Conservation (phyloP, 2,329 filamentous ascomycete genomes). For the Nemania serpens region DNA sequence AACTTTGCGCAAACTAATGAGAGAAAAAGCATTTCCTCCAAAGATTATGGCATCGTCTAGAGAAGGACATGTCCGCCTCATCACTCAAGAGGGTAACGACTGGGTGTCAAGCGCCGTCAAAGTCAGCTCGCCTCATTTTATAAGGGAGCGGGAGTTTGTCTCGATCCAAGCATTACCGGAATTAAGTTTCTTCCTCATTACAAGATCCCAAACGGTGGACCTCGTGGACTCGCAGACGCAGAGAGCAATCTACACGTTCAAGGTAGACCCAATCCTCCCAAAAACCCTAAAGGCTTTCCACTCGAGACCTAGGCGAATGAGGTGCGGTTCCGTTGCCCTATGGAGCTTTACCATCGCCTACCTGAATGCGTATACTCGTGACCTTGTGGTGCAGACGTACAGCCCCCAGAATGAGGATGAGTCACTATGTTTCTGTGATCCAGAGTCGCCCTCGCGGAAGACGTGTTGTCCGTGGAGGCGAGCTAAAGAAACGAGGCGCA, state of each 20-base stretch:
- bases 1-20: constrained; percentile 22
- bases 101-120: constrained; percentile 59
- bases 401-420: constrained; percentile 57
- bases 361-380: constrained; percentile 60
- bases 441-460: constrained; percentile 45
- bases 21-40: constrained; percentile 33
- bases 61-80: constrained; percentile 38
- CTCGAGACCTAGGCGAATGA: constrained; percentile 54
- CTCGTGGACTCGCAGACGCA: constrained; percentile 64
- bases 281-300: constrained; percentile 66
- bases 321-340: constrained; percentile 61
- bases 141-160: constrained; percentile 52
- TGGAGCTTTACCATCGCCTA: constrained; percentile 69
- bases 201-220: constrained; percentile 60
- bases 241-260: constrained; percentile 65
- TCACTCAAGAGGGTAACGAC: constrained; percentile 43
- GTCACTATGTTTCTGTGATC: constrained; percentile 61
- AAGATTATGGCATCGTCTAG: constrained; percentile 42
- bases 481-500: constrained; percentile 56
- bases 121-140: constrained; percentile 38
- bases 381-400: constrained; percentile 69
- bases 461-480: constrained; percentile 57
- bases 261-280: constrained; percentile 60
- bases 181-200: constrained; percentile 64
- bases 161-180: constrained; percentile 63